phyloP scores from a whole-genome alignment of 2,329 filamentous ascomycete species.

The Neopestalotiopsis sp. region DNA sequence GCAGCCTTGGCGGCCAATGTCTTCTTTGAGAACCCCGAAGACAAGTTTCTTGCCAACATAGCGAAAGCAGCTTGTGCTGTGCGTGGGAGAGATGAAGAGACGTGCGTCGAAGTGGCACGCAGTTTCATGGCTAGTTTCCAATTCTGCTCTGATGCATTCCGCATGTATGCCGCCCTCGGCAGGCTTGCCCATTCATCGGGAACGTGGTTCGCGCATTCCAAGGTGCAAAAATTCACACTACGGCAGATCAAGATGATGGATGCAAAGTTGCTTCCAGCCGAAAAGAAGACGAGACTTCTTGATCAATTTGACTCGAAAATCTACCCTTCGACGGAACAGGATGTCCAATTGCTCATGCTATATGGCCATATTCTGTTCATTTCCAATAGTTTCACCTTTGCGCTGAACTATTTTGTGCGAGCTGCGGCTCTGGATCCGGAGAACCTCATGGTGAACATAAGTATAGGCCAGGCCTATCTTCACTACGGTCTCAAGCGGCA shows the following conservation, averaged over 20 bases:
- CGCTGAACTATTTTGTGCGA: constrained; percentile 86
- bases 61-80: constrained; percentile 88
- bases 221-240: constrained; percentile 88
- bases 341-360: constrained; percentile 81
- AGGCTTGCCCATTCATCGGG: constrained; percentile 75
- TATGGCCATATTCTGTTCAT: constrained; percentile 91
- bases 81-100: constrained; percentile 78
- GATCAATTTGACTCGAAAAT: constrained; percentile 34
- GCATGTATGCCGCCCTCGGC: constrained; percentile 81
- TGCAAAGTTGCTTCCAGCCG: constrained; percentile 60
- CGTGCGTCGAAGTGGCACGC: constrained; percentile 73
- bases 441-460: constrained; percentile 81
- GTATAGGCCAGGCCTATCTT: constrained; percentile 82
- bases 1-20: constrained; percentile 81
- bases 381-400: constrained; percentile 81
- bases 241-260: constrained; percentile 93
- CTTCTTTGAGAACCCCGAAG: constrained; percentile 73
- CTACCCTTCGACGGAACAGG: constrained; percentile 58
- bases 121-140: constrained; percentile 85
- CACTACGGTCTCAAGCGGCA: constrained; percentile 90
- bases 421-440: constrained; percentile 75
- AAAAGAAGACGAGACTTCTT: constrained; percentile 42
- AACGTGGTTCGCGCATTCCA: constrained; percentile 78
- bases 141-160: constrained; percentile 81
- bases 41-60: constrained; percentile 75